Percentiles rank a stretch among this genome's conserved stretches.
Evolutionary conservation across 2,329 filamentous ascomycete genomes (phyloP).

Genomic region (Corynespora cassiicola): DNA sequence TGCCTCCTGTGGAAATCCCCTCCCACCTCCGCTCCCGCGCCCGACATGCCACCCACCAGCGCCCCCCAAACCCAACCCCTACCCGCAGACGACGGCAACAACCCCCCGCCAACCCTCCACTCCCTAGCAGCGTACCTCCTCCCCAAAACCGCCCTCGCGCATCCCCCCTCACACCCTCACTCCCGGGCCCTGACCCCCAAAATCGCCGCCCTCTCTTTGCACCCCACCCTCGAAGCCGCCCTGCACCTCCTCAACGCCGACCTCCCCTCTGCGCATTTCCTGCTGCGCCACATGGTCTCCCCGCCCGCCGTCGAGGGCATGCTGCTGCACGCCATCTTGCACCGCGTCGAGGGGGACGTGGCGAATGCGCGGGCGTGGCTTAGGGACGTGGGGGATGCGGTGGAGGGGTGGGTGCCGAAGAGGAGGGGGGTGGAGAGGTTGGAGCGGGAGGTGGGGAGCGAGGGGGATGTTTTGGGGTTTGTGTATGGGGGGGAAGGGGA

Average conservation of each 20-base stretch:
- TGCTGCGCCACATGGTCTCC: conserved; percentile 59
- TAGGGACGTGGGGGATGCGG: conserved; percentile 47
- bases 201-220: conserved; percentile 43
- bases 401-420: conserved; percentile 41
- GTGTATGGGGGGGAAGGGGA: conserved; percentile 27
- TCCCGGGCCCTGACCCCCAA: conserved; percentile 17
- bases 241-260: conserved; percentile 61
- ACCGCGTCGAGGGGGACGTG: conserved; percentile 59
- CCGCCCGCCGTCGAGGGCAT: conserved; percentile 58
- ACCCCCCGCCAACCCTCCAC: conserved; percentile 10
- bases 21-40: too few species aligned
- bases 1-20: too few species aligned
- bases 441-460: conserved; percentile 10
- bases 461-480: conserved; percentile 17
- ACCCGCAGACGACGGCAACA: too few species aligned
- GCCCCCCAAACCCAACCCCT: too few species aligned
- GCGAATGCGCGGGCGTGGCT: conserved; percentile 59
- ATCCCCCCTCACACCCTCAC: conserved; percentile 18
- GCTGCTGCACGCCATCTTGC: conserved; percentile 59
- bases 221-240: conserved; percentile 58
- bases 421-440: conserved; percentile 22
- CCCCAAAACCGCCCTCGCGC: conserved; percentile 13
- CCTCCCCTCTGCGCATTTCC: conserved; percentile 58
- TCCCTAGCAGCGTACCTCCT: conserved; percentile 18
- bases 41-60: too few species aligned